Evolutionary conservation across 768 basidiomycete genomes (phyloP), one percentile per base, ranked within the genome.

Genomic region (Coprinopsis cinerea): DNA sequence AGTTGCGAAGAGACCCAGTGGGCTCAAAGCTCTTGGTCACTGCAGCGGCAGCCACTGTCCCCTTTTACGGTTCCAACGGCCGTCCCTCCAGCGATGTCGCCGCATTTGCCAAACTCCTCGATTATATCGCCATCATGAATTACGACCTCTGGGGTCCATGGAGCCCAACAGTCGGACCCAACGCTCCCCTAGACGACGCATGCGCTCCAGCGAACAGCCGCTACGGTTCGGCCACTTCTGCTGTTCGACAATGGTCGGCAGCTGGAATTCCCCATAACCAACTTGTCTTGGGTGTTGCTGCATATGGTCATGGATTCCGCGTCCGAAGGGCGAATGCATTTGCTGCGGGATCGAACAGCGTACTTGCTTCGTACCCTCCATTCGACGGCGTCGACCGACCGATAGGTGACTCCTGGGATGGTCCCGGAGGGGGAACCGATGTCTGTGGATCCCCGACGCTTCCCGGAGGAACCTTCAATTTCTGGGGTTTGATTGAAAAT

Each of bases 181-280:
- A 94, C 64, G 83, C 93, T 3, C 92, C 94, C 6, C 76, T 96
- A n/a, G 70, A 83, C 37, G 83, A 95, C 64, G 73, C 77, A 1
- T 97, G 94, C 60, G 79, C 82, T 0, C 57, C 79, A 27, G 63
- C 78, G 7, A 60, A 65, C 6, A 72, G 79, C 49, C 83, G 83
- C 51, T 69, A 72, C 22, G 91, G 89, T 3, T 94, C 90, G 49
- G 92, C 88, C 10, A 71, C 75, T 4, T 81, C 81, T 22, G 86
- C 88, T 3, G 76, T 96, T 30, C 60, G 71, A 4, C 70, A 74
- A 11, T 96, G 93, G 93, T 76, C 71, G 1, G 63, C 61, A 0
- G 91, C 92, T 22, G 88, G 88, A 25, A 79, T 97, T 61, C 87
- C 92, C 18, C 64, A 72, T 9, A 61, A 71, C 39, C 60, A 75